Conservation (phyloP, 2,329 filamentous ascomycete species). For the Diplodia seriata region DNA sequence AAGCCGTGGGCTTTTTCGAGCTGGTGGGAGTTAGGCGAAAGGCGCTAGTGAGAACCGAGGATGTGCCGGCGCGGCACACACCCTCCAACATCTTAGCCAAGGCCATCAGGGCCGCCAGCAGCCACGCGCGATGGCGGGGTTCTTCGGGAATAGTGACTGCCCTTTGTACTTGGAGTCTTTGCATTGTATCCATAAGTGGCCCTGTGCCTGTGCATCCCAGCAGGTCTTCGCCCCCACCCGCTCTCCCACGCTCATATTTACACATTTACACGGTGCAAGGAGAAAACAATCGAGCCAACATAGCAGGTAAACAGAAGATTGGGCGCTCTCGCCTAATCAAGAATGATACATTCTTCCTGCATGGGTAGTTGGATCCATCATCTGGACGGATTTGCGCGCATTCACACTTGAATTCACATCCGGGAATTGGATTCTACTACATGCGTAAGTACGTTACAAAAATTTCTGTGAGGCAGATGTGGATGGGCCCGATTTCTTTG, state of each 20-base stretch:
- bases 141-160: too few species aligned
- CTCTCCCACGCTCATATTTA: not conserved
- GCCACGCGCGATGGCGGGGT: not conserved
- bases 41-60: not conserved
- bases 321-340: too few species aligned
- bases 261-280: not conserved
- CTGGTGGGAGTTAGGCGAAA: constrained; percentile 28
- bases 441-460: too few species aligned
- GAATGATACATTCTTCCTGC: too few species aligned
- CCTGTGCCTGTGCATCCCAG: not conserved
- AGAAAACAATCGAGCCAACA: not conserved
- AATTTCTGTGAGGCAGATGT: too few species aligned
- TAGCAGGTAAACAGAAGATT: not conserved
- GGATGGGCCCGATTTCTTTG: too few species aligned
- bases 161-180: not conserved
- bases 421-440: too few species aligned
- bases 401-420: too few species aligned
- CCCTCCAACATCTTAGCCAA: not conserved
- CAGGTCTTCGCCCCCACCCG: not conserved
- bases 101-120: not conserved
- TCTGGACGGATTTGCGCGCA: too few species aligned
- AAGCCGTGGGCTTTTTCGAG: constrained; percentile 24
- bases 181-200: not conserved
- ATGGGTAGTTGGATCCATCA: too few species aligned
- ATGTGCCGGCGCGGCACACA: not conserved